Conservation (phyloP, 108 stramenopile genomes). For the Skeletonema marinoi region DNA sequence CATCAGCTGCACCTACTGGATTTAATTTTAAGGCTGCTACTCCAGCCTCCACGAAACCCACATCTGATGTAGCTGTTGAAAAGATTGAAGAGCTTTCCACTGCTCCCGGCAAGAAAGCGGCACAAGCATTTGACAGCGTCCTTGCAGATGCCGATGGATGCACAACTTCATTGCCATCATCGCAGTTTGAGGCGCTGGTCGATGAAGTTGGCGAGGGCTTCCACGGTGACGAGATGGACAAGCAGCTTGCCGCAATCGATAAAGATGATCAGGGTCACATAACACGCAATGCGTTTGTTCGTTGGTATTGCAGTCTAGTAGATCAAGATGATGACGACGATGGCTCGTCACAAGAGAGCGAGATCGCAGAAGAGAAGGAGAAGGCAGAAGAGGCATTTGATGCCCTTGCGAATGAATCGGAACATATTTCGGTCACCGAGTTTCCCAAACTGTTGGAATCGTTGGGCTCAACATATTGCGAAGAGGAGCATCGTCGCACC, state of each 20-base stretch:
- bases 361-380: constrained; percentile 65
- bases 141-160: constrained; percentile 32
- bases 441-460: constrained; percentile 77
- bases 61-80: too few species aligned
- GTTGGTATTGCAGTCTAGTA: constrained; percentile 69
- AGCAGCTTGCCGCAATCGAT: constrained; percentile 64
- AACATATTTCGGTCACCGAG: constrained; percentile 39
- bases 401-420: constrained; percentile 19
- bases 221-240: constrained; percentile 82
- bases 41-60: too few species aligned
- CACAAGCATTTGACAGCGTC: neutral
- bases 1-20: too few species aligned
- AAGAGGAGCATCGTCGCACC: constrained; percentile 78
- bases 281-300: constrained; percentile 53
- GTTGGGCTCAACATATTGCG: constrained; percentile 87
- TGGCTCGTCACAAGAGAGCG: constrained; percentile 55
- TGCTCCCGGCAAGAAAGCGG: too few species aligned
- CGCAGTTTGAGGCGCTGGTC: constrained; percentile 61
- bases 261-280: constrained; percentile 53
- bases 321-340: constrained; percentile 44
- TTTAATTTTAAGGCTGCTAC: too few species aligned
- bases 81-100: too few species aligned
- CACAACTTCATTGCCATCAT: constrained; percentile 38
- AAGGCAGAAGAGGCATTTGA: constrained; percentile 60
- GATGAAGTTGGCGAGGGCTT: constrained; percentile 86